phyloP scores from a whole-genome alignment of 352 stramenopile genomes.

The Globisporangium splendens region DNA sequence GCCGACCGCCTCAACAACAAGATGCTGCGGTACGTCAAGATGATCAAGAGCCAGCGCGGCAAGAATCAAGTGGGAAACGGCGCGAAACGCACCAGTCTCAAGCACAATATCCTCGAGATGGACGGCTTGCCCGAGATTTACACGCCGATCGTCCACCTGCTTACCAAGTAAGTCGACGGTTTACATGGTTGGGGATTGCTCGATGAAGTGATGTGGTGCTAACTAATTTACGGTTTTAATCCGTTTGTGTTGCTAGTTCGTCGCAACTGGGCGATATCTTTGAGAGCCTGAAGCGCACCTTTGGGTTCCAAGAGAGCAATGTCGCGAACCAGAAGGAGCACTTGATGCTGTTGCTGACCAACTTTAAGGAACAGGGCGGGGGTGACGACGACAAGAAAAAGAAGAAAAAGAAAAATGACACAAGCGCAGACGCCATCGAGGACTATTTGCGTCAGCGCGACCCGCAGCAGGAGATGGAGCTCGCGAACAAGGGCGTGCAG shows the following conservation, averaged over 20 bases:
- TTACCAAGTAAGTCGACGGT: slow-evolving; percentile 41
- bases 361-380: slow-evolving; percentile 74
- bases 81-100: slow-evolving; percentile 27
- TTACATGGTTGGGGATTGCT: too few relatives aligned
- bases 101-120: slow-evolving; percentile 76
- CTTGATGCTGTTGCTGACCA: slow-evolving; percentile 74
- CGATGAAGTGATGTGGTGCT: slow-evolving; percentile 1
- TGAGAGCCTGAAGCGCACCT: slow-evolving; percentile 92
- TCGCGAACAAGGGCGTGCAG: slow-evolving; percentile 72
- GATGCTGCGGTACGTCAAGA: slow-evolving; percentile 86
- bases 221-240: slow-evolving; percentile 8
- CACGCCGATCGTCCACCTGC: slow-evolving; percentile 49
- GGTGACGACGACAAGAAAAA: slow-evolving; percentile 29
- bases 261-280: slow-evolving; percentile 75
- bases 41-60: slow-evolving; percentile 75
- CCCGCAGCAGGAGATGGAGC: slow-evolving; percentile 62
- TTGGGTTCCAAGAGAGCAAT: slow-evolving; percentile 94
- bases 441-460: slow-evolving; percentile 27
- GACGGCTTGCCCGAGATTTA: slow-evolving; percentile 59
- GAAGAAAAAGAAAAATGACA: slow-evolving; percentile 21
- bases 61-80: slow-evolving; percentile 37
- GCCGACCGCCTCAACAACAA: slow-evolving; percentile 75
- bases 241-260: slow-evolving; percentile 20
- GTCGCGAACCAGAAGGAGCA: slow-evolving; percentile 78
- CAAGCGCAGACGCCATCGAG: slow-evolving; percentile 18